Evolutionary conservation across 2,329 filamentous ascomycete genomes (phyloP), one percentile per base, ranked within the genome.

Genomic region (Ophiostoma montium): DNA sequence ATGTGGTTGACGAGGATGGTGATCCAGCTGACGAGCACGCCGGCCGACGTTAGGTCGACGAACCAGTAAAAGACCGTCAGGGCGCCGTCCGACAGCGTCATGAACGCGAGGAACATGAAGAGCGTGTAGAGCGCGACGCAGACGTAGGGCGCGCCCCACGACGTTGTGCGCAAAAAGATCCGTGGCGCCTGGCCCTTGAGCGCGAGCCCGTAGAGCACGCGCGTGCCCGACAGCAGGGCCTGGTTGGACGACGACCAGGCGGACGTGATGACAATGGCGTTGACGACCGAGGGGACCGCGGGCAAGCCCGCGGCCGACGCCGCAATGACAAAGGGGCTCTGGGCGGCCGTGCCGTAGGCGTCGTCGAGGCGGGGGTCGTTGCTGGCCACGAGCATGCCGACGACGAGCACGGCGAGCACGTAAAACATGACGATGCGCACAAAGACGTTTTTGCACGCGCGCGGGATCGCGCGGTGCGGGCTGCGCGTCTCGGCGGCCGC

Each of bases 371-470:
- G 72, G 1, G 65, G 52, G 56, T 81, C 74, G 60, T 76, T 67
- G 52, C 71, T 84, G 2, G 83, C 81, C 5, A 88, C 74, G 11
- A 57, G 50, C 58, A 88, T 72, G 47, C 83, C 82, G 57, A 87
- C 74, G 62, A 86, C 83, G 68, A 85, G 82, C 58, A 80, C 68
- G 50, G 71, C 77, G 46, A 70, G 64, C 46, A 81, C 67, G 62
- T 84, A 88, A 55, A 88, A 74, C 54, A 73, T 67, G 47, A 87
- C 72, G 55, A 89, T 85, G 50, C 82, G 77, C 72, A 78, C 85
- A 63, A 85, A 88, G 0, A 84, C 85, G 66, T 78, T 82, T 47
- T 76, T 75, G 58, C 88, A 85, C 21, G 84, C 84, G 12, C 70
- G 68, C 1, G 85, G 85, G 46, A 90, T 81, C 15, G 76, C 80